phyloP scores from a whole-genome alignment of 129 eudicot species.

The Erigeron canadensis region DNA sequence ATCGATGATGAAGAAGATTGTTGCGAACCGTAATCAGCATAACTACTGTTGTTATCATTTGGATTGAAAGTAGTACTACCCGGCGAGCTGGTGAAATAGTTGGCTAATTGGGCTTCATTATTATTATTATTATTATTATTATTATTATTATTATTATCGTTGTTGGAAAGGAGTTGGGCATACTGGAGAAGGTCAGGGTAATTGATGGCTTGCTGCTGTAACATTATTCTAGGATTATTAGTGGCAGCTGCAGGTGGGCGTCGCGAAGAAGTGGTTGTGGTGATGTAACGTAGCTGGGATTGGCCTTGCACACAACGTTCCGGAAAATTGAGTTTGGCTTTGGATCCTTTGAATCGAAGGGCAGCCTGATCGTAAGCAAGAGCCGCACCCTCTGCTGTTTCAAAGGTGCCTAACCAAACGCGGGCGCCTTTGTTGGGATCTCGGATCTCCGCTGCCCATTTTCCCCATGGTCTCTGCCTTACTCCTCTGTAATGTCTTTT shows the following conservation, averaged over 20 bases:
- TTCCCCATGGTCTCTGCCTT: conserved; percentile 83
- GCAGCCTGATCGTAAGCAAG: conserved; percentile 78
- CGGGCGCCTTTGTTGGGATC: conserved; percentile 78
- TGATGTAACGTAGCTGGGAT: conserved; percentile 20
- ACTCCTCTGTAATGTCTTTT: conserved; percentile 71
- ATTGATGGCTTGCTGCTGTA: conserved; percentile 23
- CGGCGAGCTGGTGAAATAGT: no score
- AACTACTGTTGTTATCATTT: no score
- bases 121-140: no score
- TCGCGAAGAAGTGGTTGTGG: background rate
- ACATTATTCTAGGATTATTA: conserved; percentile 1
- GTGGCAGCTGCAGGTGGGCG: conserved; percentile 17
- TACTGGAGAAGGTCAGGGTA: conserved; percentile 67
- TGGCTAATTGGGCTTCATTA: conserved; percentile 59
- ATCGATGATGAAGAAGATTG: no score
- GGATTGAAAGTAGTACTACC: no score
- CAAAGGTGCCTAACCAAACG: conserved; percentile 80
- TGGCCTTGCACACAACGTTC: conserved; percentile 55
- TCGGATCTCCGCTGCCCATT: conserved; percentile 86
- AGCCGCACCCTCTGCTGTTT: conserved; percentile 85
- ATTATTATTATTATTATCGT: no score
- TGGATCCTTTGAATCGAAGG: conserved; percentile 66
- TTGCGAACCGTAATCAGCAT: no score
- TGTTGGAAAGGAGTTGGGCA: conserved; percentile 58
- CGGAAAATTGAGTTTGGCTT: conserved; percentile 80